Evolutionary conservation across 495 filamentous ascomycete species (phyloP).

Genomic region (Parachaetomium inaequale): DNA sequence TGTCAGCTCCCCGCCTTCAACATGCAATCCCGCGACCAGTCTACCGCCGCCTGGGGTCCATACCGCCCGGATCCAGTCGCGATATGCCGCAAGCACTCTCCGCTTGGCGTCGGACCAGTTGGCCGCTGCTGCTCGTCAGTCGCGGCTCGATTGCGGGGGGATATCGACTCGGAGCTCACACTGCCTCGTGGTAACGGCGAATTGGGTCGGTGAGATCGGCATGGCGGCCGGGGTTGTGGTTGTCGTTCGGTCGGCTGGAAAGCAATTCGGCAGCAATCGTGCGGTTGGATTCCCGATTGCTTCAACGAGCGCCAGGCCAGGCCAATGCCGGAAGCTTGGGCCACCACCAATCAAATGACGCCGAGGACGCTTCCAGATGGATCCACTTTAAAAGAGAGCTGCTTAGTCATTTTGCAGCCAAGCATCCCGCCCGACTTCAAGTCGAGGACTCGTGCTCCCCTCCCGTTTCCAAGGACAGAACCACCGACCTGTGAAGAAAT

Average conservation of each 20-base stretch:
- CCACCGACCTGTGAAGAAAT: neutral
- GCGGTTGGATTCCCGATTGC: conserved; percentile 16
- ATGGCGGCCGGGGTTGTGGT: conserved; percentile 35
- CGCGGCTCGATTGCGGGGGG: neutral
- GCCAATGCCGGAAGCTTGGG: conserved; percentile 21
- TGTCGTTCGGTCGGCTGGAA: conserved; percentile 19
- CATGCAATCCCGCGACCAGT: no score
- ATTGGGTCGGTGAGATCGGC: conserved; percentile 84
- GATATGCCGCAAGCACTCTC: conserved; percentile 80
- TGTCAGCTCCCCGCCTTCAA: neutral
- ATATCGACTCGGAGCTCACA: conserved; percentile 55
- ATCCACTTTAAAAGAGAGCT: neutral
- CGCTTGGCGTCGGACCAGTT: conserved; percentile 82
- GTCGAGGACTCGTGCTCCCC: neutral
- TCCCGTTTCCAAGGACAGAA: neutral
- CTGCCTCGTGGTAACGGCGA: conserved; percentile 81
- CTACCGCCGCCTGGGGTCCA: conserved; percentile 22
- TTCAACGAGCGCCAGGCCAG: neutral
- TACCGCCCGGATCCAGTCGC: conserved; percentile 92
- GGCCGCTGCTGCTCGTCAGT: conserved; percentile 54
- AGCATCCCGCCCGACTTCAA: neutral
- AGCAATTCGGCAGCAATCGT: conserved; percentile 12
- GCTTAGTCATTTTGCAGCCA: neutral
- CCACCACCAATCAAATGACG: conserved; percentile 9
- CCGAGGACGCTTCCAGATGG: neutral